Evolutionary conservation across 73 alveolate genomes (phyloP), one percentile per base, ranked within the genome.

Genomic region (Symbiodinium natans): DNA sequence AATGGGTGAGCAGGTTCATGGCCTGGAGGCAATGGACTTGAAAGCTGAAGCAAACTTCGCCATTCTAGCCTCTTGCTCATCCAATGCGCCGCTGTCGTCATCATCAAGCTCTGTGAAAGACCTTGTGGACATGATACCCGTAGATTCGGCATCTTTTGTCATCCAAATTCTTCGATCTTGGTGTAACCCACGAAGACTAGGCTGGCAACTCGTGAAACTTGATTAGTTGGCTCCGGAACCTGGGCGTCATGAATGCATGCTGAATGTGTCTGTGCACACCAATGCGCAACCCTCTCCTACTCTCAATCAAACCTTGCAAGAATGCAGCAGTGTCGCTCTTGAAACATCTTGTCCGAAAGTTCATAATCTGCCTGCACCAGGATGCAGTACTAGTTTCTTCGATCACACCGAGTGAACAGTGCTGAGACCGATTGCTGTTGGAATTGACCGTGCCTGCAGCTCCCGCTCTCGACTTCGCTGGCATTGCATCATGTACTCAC

Each of bases 161-260:
- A 13, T 46, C 59, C 9, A 46, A 46, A 13, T 46, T 46, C 59
- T 46, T 13, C 1, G 0, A 13, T 2, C 17, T 46, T n/a, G n/a
- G n/a, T n/a, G n/a, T n/a, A n/a, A n/a, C n/a, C n/a, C n/a, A n/a
- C n/a, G n/a, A n/a, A 15, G 33, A 17, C 31, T 42, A 8, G 74
- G 74, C 74, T 2, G 29, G 94, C 34, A 15, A 46, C 95, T 23
- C 71, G 34, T 88, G 95, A 54, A 88, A 88, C 8, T 46, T 56
- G 29, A 88, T 88, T 71, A 88, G 46, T 46, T 88, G 95, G 85
- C 95, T 88, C 27, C 95, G 95, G 54, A 88, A 88, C 95, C 95
- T 88, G 8, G 40, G 94, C 13, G 13, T 46, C 13, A 6, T n/a
- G 10, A 8, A n/a, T 21, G 15, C 33, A 19, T 63, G 82, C 9